These are phyloP conservation scores for Hypoxylon sp. DNA, from an alignment of 2,329 filamentous ascomycete genomes.

Conservation along the genomic window DNA sequence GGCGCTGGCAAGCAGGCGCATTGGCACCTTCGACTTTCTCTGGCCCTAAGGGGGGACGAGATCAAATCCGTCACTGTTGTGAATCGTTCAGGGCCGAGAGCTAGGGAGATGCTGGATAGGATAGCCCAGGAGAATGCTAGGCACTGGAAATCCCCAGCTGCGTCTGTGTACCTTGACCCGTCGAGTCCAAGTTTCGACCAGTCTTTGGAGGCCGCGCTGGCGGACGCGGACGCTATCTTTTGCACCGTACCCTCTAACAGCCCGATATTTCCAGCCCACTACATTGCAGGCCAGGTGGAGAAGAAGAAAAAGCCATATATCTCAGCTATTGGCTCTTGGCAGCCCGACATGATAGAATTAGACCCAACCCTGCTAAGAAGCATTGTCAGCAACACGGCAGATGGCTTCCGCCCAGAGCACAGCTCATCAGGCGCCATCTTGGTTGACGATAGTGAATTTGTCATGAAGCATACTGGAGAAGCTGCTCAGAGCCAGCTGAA, in stretches of 20 bases:
- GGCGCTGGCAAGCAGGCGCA: conserved; percentile 10
- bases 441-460: conserved; percentile 1
- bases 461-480: conserved; percentile 3
- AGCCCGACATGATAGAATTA: conserved; percentile 14
- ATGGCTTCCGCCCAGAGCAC: neutral
- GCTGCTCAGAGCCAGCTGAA: neutral
- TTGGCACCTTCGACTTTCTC: conserved; percentile 10
- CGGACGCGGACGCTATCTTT: conserved; percentile 11
- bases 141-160: conserved; percentile 4
- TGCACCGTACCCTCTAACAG: conserved; percentile 7
- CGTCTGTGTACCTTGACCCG: neutral
- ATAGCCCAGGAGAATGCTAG: neutral
- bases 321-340: conserved; percentile 15
- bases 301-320: conserved; percentile 3
- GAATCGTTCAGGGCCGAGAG: conserved; percentile 7
- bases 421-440: conserved; percentile 1
- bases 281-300: neutral
- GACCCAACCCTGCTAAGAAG: conserved; percentile 5
- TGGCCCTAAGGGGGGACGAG: conserved; percentile 1
- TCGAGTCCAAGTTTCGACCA: neutral
- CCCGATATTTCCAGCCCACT: conserved; percentile 6
- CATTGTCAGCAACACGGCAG: neutral
- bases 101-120: neutral
- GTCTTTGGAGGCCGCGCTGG: neutral
- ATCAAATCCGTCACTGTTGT: conserved; percentile 8